Percentiles rank a stretch among this genome's conserved stretches.
These are phyloP conservation scores for Phialophora macrospora DNA, from an alignment of 2,329 filamentous ascomycete species.

Conservation along the genomic window DNA sequence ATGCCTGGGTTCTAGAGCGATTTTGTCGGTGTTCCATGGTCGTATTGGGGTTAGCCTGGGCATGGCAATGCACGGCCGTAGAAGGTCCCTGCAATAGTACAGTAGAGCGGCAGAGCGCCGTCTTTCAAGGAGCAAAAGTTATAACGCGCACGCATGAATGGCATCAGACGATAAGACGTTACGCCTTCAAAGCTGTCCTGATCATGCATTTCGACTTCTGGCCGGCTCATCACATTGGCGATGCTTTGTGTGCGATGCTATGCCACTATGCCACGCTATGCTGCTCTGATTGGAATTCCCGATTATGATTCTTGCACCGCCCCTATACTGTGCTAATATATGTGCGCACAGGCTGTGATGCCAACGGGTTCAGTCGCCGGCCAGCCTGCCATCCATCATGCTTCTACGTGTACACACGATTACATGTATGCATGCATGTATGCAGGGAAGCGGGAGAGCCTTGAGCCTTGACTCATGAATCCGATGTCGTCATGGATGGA, in stretches of 20 bases:
- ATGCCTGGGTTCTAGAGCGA: neutral
- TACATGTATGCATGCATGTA: neutral
- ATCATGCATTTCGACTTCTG: neutral
- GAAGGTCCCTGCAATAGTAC: neutral
- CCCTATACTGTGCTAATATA: neutral
- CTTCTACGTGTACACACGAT: neutral
- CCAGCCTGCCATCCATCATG: neutral
- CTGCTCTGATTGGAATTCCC: neutral
- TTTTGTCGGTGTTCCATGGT: neutral
- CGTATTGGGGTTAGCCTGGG: neutral
- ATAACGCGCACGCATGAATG: neutral
- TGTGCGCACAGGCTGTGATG: neutral
- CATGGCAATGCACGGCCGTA: neutral
- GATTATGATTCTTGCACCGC: neutral
- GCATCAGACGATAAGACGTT: neutral
- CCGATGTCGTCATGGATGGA: neutral
- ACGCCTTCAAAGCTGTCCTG: neutral
- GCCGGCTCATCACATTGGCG: neutral
- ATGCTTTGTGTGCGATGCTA: neutral
- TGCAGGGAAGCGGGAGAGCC: neutral
- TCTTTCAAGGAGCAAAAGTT: neutral
- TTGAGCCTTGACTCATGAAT: neutral
- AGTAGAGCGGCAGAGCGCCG: neutral
- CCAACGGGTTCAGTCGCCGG: neutral
- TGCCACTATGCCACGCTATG: neutral